phyloP scores from a whole-genome alignment of 2,329 filamentous ascomycete genomes.

The Sphaceloma murrayae region DNA sequence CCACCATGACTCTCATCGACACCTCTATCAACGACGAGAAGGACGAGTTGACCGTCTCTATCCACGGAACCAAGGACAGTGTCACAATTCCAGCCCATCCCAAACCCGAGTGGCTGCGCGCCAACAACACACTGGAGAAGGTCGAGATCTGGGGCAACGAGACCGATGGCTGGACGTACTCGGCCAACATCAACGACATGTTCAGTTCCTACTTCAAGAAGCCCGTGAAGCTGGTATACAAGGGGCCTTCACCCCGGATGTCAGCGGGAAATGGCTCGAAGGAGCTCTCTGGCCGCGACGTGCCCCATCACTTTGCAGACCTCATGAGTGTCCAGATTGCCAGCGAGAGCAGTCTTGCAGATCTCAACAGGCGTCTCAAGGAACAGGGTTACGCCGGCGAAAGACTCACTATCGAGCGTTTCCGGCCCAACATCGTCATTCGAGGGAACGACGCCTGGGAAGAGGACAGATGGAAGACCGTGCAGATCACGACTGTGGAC shows the following conservation, averaged over 20 bases:
- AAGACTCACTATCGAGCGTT: conserved; percentile 52
- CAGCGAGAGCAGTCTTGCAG: conserved; percentile 46
- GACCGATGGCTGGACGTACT: conserved; percentile 50
- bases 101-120: conserved; percentile 42
- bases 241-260: conserved; percentile 48
- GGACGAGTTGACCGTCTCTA: conserved; percentile 40
- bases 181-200: conserved; percentile 40
- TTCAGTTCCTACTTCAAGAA: conserved; percentile 50
- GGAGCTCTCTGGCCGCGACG: conserved; percentile 39
- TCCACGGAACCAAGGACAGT: conserved; percentile 33
- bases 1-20: conserved; percentile 54
- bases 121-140: conserved; percentile 41
- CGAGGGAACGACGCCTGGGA: conserved; percentile 48
- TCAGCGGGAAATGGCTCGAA: conserved; percentile 48
- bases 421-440: conserved; percentile 55
- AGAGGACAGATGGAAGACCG: conserved; percentile 54
- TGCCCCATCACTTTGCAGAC: conserved; percentile 49
- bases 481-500: conserved; percentile 37
- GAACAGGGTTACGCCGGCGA: conserved; percentile 31
- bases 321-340: conserved; percentile 49
- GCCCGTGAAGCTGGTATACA: conserved; percentile 50
- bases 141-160: conserved; percentile 51
- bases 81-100: conserved; percentile 50
- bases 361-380: conserved; percentile 47
- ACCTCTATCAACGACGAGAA: conserved; percentile 39